Conservation (phyloP, 108 stramenopile genomes). For the Cylindrotheca closterium region DNA sequence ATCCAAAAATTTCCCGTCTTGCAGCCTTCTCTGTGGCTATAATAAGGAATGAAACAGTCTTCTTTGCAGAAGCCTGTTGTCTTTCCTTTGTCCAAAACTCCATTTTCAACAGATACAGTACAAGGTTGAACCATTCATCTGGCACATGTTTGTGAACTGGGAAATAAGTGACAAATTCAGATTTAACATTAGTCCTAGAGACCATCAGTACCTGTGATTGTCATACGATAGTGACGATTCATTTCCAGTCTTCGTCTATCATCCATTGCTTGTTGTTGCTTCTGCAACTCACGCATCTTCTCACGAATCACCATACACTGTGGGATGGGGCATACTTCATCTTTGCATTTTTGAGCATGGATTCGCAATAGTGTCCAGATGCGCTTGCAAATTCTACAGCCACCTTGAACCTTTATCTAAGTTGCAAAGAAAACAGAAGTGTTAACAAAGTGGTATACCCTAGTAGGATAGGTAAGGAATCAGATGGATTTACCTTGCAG, state of each 20-base stretch:
- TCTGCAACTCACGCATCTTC: slow-evolving; percentile 84
- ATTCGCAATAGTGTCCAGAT: slow-evolving; percentile 94
- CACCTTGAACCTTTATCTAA: slow-evolving; percentile 76
- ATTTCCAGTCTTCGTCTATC: slow-evolving; percentile 88
- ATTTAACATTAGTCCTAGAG: too few species aligned
- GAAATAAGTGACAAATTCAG: too few species aligned
- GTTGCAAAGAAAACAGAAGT: slow-evolving; percentile 3
- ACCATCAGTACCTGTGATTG: too few species aligned
- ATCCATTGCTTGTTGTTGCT: slow-evolving; percentile 91
- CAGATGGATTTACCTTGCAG: slow-evolving; percentile 61
- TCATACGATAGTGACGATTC: slow-evolving; percentile 64
- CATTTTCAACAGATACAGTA: too few species aligned
- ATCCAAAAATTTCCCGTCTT: too few species aligned
- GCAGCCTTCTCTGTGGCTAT: too few species aligned
- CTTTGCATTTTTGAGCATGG: slow-evolving; percentile 94
- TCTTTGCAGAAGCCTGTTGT: too few species aligned
- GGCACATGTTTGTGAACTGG: too few species aligned
- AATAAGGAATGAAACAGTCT: too few species aligned
- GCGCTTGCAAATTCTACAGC: slow-evolving; percentile 93
- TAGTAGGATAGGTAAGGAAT: too few species aligned
- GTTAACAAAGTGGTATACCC: slow-evolving; percentile 3
- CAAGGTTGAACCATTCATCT: too few species aligned
- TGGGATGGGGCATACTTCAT: slow-evolving; percentile 83
- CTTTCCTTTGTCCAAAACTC: too few species aligned
- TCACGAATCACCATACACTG: slow-evolving; percentile 91